phyloP scores from a whole-genome alignment of 139 green algal genomes.

The Parachlorella kessleri region DNA sequence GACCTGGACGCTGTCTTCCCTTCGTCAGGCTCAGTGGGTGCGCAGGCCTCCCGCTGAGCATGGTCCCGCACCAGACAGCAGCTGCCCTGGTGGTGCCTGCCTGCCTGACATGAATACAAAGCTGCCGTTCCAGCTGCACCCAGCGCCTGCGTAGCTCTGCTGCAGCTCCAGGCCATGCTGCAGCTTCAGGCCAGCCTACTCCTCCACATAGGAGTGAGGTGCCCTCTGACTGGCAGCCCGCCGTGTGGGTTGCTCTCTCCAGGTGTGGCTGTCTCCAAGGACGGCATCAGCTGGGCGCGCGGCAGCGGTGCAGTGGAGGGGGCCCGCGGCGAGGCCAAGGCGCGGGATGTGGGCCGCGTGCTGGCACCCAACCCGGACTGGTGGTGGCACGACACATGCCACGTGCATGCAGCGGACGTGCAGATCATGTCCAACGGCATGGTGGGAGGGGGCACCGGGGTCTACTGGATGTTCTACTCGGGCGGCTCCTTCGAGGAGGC shows the following conservation, averaged over 20 bases:
- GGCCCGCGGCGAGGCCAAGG: slow-evolving; percentile 34
- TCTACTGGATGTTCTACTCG: slow-evolving; percentile 99
- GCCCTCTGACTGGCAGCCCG: no score
- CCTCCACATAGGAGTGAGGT: no score
- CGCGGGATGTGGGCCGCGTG: slow-evolving; percentile 65
- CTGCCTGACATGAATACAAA: neutral
- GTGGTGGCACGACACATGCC: slow-evolving; percentile 90
- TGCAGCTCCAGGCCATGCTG: no score
- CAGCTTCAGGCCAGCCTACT: no score
- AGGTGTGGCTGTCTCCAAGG: slow-evolving; percentile 67
- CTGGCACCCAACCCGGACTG: slow-evolving; percentile 74
- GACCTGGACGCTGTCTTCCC: slow-evolving; percentile 57
- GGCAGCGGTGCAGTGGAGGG: slow-evolving; percentile 54
- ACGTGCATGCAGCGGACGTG: slow-evolving; percentile 86
- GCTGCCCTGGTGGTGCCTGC: neutral
- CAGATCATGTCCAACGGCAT: slow-evolving; percentile 72
- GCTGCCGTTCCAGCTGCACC: neutral
- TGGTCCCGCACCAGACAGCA: neutral
- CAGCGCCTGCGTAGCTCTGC: neutral
- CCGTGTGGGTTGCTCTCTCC: no score
- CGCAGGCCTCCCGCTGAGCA: no score
- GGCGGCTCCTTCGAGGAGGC: slow-evolving; percentile 74
- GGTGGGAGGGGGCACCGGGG: slow-evolving; percentile 64
- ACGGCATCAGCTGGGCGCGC: slow-evolving; percentile 77
- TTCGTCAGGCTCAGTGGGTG: slow-evolving; percentile 64